phyloP scores from a whole-genome alignment of 371 early-diverging fungal species.

The Actinomortierella ambigua region DNA sequence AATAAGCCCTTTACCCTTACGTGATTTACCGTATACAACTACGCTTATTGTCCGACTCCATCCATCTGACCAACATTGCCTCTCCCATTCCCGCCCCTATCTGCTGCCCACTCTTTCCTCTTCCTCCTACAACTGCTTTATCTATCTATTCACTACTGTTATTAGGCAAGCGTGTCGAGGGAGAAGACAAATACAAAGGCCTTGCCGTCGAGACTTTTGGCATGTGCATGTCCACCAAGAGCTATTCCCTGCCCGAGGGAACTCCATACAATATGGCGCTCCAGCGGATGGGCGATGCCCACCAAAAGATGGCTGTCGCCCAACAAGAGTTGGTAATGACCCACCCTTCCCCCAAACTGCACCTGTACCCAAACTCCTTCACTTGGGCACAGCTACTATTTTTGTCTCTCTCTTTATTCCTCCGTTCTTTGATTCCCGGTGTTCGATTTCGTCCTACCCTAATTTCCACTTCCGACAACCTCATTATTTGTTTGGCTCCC shows the following conservation, averaged over 20 bases:
- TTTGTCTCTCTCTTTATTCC: not conserved
- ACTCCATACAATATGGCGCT: slow-evolving; percentile 60
- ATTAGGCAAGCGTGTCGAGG: slow-evolving; percentile 59
- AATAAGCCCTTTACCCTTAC: too few species aligned
- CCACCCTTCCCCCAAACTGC: not conserved
- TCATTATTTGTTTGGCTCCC: slow-evolving; percentile 2
- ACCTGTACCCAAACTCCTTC: not conserved
- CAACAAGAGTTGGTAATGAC: slow-evolving; percentile 55
- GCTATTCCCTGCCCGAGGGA: slow-evolving; percentile 59
- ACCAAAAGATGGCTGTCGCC: slow-evolving; percentile 61
- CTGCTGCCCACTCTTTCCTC: too few species aligned
- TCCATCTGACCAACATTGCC: too few species aligned
- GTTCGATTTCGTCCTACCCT: not conserved
- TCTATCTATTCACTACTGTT: slow-evolving; percentile 34
- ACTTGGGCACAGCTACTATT: too few species aligned
- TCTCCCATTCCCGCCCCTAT: too few species aligned
- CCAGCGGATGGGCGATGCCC: slow-evolving; percentile 62
- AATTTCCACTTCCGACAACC: too few species aligned
- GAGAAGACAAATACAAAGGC: slow-evolving; percentile 66
- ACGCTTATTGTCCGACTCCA: too few species aligned
- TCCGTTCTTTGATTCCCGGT: slow-evolving; percentile 31
- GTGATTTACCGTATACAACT: too few species aligned
- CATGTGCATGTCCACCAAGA: slow-evolving; percentile 60
- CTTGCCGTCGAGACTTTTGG: slow-evolving; percentile 69
- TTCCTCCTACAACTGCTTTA: too few species aligned